phyloP scores from a whole-genome alignment of 1,139 yeast genomes.

The Yamadazyma mexicana region DNA sequence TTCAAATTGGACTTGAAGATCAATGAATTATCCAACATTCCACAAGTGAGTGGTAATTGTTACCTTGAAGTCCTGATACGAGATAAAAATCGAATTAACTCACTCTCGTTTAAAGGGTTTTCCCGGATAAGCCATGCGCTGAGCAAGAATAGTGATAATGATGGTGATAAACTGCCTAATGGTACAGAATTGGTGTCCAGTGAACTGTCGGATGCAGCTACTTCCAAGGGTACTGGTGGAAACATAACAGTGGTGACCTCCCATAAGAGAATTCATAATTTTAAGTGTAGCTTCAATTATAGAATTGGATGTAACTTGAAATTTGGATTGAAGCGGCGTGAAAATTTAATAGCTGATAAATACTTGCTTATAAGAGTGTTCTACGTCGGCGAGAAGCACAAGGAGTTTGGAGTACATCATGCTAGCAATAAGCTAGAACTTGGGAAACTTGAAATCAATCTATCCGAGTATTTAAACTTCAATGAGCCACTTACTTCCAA shows the following conservation, averaged over 20 bases:
- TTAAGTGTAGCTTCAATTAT: constrained; percentile 43
- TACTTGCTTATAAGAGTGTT: constrained; percentile 33
- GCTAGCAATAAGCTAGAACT: constrained; percentile 36
- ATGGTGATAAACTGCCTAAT: neutral
- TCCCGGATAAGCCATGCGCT: constrained; percentile 2
- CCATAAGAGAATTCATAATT: constrained; percentile 38
- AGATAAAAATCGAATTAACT: constrained; percentile 24
- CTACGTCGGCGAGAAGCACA: constrained; percentile 41
- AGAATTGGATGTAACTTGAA: constrained; percentile 40
- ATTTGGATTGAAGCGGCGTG: constrained; percentile 36
- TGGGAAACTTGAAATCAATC: constrained; percentile 67
- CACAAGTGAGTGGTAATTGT: constrained; percentile 73
- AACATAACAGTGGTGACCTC: constrained; percentile 35
- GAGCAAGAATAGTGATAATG: neutral
- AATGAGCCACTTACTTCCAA: constrained; percentile 54
- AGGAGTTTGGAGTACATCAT: constrained; percentile 22
- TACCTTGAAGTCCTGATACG: constrained; percentile 51
- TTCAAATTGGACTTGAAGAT: constrained; percentile 63
- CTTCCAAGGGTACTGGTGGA: constrained; percentile 19
- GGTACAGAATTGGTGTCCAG: neutral
- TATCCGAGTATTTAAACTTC: constrained; percentile 69
- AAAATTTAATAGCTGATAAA: constrained; percentile 41
- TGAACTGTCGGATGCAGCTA: constrained; percentile 4
- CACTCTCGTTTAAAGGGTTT: constrained; percentile 10
- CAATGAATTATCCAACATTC: constrained; percentile 75